Conservation (phyloP, 2,329 filamentous ascomycete genomes). For the Atkinsonella texensis region DNA sequence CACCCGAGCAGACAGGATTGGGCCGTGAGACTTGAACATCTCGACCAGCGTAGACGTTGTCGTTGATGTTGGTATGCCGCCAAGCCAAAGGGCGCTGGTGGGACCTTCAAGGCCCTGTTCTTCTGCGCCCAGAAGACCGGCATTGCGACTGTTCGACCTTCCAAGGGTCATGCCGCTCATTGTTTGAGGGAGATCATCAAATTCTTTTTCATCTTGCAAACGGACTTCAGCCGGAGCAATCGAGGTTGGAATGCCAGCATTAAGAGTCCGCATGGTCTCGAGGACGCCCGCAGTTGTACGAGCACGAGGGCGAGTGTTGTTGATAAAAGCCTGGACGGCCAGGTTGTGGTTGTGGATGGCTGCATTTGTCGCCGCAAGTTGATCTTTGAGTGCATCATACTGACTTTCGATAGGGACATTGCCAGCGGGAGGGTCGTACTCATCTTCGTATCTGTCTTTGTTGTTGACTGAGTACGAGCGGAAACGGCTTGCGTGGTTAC, state of each 20-base stretch:
- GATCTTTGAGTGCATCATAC: constrained; percentile 51
- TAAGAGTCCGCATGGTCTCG: constrained; percentile 65
- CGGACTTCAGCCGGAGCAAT: constrained; percentile 66
- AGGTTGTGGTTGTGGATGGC: constrained; percentile 85
- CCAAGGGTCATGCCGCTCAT: constrained; percentile 70
- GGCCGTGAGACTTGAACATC: constrained; percentile 88
- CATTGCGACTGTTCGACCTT: constrained; percentile 51
- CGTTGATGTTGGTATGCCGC: constrained; percentile 92
- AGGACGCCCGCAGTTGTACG: constrained; percentile 75
- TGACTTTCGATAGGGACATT: constrained; percentile 38
- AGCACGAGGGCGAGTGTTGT: constrained; percentile 75
- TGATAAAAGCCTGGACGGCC: constrained; percentile 84
- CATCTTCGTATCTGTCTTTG: constrained; percentile 90
- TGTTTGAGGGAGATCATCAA: constrained; percentile 67
- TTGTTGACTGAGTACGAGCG: constrained; percentile 98
- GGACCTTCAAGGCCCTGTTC: constrained; percentile 77
- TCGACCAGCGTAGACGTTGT: constrained; percentile 90
- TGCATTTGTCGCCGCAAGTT: constrained; percentile 51
- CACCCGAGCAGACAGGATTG: constrained; percentile 83
- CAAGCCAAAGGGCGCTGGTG: constrained; percentile 90
- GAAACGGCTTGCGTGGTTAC: constrained; percentile 75
- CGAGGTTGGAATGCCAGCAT: constrained; percentile 56
- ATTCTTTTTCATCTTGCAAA: constrained; percentile 63
- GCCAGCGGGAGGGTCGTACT: constrained; percentile 44
- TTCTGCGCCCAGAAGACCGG: constrained; percentile 58